phyloP scores from a whole-genome alignment of 2,329 filamentous ascomycete genomes.

The Microascus cirrosus region DNA sequence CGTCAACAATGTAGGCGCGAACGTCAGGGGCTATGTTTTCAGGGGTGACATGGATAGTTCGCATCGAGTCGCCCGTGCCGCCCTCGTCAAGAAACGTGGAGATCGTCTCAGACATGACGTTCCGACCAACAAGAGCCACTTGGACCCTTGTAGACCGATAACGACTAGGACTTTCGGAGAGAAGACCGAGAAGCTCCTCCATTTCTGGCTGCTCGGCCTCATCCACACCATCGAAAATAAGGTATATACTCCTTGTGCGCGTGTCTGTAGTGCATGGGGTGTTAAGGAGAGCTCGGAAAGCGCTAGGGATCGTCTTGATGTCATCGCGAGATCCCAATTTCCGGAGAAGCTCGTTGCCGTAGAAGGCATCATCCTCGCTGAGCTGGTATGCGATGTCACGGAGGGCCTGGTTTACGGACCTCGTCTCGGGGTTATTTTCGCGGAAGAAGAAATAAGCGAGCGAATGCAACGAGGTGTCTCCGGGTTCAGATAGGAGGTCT shows the following conservation, averaged over 20 bases:
- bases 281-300: constrained; percentile 27
- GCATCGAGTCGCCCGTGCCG: constrained; percentile 18
- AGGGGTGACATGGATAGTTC: constrained; percentile 27
- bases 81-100: constrained; percentile 20
- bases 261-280: constrained; percentile 22
- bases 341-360: constrained; percentile 26
- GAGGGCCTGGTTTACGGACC: constrained; percentile 31
- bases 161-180: constrained; percentile 2
- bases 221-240: constrained; percentile 35
- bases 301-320: constrained; percentile 30
- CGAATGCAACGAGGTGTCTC: constrained; percentile 10
- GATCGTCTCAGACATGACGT: constrained; percentile 27
- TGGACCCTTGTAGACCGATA: constrained; percentile 14
- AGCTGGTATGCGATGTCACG: constrained; percentile 34
- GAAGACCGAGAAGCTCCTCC: constrained; percentile 20
- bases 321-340: constrained; percentile 23
- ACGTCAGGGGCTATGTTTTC: constrained; percentile 31
- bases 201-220: constrained; percentile 28
- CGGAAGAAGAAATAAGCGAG: constrained; percentile 38
- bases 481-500: constrained; percentile 18
- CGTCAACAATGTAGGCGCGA: constrained; percentile 25
- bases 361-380: constrained; percentile 30
- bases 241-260: constrained; percentile 22
- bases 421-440: constrained; percentile 31
- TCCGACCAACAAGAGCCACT: constrained; percentile 28